Percentiles rank a stretch among this genome's conserved stretches.
Evolutionary conservation across 306 rosid genomes (phyloP).

Genomic region (Vigna nakashimae): DNA sequence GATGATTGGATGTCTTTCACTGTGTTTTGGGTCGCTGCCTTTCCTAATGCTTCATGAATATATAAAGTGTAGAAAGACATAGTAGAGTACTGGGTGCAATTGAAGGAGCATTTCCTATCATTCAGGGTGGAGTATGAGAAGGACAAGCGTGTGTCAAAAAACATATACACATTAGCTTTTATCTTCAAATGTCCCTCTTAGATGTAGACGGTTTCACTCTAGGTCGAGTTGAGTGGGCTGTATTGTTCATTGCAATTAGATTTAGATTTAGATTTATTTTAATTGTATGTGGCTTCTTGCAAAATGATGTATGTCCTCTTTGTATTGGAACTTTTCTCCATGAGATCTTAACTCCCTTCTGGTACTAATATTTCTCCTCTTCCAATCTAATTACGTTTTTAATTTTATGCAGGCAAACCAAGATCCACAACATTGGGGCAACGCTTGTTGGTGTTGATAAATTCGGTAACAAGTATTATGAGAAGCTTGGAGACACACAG

Average conservation of each 20-base stretch:
- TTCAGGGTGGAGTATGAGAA: slow-evolving; percentile 14
- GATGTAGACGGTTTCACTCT: background rate
- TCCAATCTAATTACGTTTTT: slow-evolving; percentile 34
- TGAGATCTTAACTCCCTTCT: slow-evolving; percentile 18
- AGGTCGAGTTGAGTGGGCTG: slow-evolving; percentile 8
- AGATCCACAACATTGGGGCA: slow-evolving; percentile 96
- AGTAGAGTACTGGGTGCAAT: slow-evolving; percentile 11
- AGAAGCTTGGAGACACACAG: slow-evolving; percentile 67
- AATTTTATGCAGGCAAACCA: slow-evolving; percentile 79
- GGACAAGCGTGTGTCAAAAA: background rate
- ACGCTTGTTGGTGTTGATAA: slow-evolving; percentile 92
- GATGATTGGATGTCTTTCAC: background rate
- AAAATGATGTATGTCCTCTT: background rate
- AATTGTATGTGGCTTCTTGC: background rate
- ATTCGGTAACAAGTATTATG: slow-evolving; percentile 88
- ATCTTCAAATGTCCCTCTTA: slow-evolving; percentile 6
- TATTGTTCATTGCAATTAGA: slow-evolving; percentile 13
- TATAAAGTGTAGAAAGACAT: slow-evolving; percentile 5
- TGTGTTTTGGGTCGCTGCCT: background rate
- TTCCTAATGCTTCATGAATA: slow-evolving; percentile 2
- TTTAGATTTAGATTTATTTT: slow-evolving; percentile 13
- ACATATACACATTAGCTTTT: background rate
- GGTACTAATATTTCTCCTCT: slow-evolving; percentile 13
- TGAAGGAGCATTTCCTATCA: background rate
- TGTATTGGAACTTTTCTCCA: slow-evolving; percentile 1